Evolutionary conservation across 2,329 filamentous ascomycete genomes (phyloP).

Genomic region (Monosporascus sp.): DNA sequence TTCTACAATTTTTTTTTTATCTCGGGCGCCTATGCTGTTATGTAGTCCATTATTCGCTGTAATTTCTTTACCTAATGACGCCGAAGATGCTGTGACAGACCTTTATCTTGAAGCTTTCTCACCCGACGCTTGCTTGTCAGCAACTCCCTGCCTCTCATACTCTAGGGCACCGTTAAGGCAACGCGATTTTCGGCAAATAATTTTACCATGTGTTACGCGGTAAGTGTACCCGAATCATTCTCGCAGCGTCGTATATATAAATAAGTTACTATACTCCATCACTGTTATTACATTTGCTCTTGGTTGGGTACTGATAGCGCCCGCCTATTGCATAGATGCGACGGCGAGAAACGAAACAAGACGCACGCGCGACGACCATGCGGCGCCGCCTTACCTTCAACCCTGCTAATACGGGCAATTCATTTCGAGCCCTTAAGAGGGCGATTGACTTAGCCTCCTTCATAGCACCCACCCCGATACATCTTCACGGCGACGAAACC

Average conservation of each 20-base stretch:
- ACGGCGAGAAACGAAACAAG: constrained; percentile 7
- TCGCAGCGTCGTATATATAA: background rate
- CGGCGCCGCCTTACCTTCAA: constrained; percentile 24
- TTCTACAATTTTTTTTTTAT: too few species aligned
- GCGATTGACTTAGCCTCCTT: constrained; percentile 26
- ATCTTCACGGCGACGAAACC: constrained; percentile 17
- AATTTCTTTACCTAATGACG: background rate
- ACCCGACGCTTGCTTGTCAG: background rate
- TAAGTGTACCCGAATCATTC: background rate
- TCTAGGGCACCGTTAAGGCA: background rate
- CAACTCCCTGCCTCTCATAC: background rate
- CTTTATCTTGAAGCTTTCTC: background rate
- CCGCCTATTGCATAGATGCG: constrained; percentile 12
- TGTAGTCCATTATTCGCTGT: background rate
- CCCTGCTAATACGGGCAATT: constrained; percentile 21
- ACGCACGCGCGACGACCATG: constrained; percentile 5
- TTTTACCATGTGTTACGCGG: background rate
- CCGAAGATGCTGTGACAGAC: background rate
- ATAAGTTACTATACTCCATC: background rate
- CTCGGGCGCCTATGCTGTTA: too few species aligned
- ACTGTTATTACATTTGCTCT: constrained; percentile 7
- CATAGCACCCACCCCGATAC: constrained; percentile 23
- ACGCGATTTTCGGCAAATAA: background rate
- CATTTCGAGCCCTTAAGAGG: constrained; percentile 25
- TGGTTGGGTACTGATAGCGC: background rate